phyloP scores from a whole-genome alignment of 805 yeast genomes.

The Candida pseudofarinosa region DNA sequence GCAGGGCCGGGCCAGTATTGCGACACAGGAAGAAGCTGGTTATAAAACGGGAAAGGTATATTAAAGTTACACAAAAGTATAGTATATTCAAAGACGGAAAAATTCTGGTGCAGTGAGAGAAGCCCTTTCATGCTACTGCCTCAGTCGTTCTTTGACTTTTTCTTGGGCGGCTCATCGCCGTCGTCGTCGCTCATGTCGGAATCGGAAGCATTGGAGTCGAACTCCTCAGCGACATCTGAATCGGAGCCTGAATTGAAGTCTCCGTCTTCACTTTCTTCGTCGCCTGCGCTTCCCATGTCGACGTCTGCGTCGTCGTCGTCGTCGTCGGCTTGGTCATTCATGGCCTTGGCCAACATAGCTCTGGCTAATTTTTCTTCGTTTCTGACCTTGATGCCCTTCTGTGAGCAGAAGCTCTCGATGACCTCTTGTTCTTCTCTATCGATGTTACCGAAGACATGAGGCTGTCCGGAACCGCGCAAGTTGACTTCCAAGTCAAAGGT shows the following conservation, averaged over 20 bases:
- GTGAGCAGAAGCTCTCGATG: conserved; percentile 70
- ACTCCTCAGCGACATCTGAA: conserved; percentile 80
- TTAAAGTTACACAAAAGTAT: no score
- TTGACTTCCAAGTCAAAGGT: conserved; percentile 89
- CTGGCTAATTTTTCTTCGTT: conserved; percentile 90
- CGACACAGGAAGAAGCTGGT: no score
- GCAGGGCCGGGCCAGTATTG: no score
- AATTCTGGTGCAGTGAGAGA: no score
- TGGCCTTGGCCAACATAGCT: conserved; percentile 70
- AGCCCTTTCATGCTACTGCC: no score
- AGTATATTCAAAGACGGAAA: no score
- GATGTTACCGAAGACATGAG: conserved; percentile 84
- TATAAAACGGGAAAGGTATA: no score
- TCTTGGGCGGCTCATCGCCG: conserved; percentile 30
- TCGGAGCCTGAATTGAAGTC: conserved; percentile 69
- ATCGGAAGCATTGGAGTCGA: conserved; percentile 58
- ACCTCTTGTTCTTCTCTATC: conserved; percentile 83
- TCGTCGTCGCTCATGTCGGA: conserved; percentile 20
- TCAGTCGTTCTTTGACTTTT: conserved; percentile 19
- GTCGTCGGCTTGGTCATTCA: conserved; percentile 55
- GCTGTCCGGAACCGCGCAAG: conserved; percentile 56
- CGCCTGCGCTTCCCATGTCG: conserved; percentile 64
- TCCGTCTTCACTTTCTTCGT: conserved; percentile 76
- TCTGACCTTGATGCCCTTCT: conserved; percentile 74
- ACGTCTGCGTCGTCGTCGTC: conserved; percentile 44